phyloP scores from a whole-genome alignment of 2,329 filamentous ascomycete species.

The Calonectria multiphialidica region DNA sequence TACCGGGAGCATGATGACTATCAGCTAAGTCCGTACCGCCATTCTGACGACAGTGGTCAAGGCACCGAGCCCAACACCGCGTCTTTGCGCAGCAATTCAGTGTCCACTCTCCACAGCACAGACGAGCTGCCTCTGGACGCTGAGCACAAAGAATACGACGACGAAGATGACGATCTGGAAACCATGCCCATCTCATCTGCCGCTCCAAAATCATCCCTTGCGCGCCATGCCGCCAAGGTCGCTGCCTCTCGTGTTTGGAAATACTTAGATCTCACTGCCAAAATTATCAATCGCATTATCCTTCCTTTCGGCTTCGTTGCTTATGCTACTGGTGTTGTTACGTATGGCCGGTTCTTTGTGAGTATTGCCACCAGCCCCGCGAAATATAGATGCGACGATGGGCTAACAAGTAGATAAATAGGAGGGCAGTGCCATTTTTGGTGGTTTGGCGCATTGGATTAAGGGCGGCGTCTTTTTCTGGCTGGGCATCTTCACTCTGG shows the following conservation, averaged over 20 bases:
- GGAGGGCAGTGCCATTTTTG: conserved; percentile 80
- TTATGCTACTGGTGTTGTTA: conserved; percentile 78
- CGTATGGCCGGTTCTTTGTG: conserved; percentile 88
- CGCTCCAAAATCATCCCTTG: conserved; percentile 63
- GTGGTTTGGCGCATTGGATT: conserved; percentile 90
- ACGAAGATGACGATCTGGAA: conserved; percentile 58
- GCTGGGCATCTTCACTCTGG: conserved; percentile 88
- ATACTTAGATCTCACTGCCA: conserved; percentile 71
- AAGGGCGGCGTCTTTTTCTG: conserved; percentile 97
- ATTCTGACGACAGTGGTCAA: conserved; percentile 80
- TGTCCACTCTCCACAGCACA: conserved; percentile 66
- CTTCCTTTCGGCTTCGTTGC: conserved; percentile 82
- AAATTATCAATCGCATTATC: conserved; percentile 80
- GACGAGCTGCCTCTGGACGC: conserved; percentile 52
- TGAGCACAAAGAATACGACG: conserved; percentile 61
- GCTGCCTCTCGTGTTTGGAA: conserved; percentile 69
- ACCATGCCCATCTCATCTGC: conserved; percentile 39
- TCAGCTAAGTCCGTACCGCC: conserved; percentile 63
- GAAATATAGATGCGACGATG: background rate
- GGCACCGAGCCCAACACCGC: conserved; percentile 78
- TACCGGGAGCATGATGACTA: conserved; percentile 55
- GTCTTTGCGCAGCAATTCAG: conserved; percentile 74
- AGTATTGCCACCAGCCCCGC: conserved; percentile 50
- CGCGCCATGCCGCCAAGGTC: conserved; percentile 65
- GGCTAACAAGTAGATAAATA: conserved; percentile 47